These are phyloP conservation scores for Calocera cornea DNA, from an alignment of 768 basidiomycete genomes.

Conservation along the genomic window DNA sequence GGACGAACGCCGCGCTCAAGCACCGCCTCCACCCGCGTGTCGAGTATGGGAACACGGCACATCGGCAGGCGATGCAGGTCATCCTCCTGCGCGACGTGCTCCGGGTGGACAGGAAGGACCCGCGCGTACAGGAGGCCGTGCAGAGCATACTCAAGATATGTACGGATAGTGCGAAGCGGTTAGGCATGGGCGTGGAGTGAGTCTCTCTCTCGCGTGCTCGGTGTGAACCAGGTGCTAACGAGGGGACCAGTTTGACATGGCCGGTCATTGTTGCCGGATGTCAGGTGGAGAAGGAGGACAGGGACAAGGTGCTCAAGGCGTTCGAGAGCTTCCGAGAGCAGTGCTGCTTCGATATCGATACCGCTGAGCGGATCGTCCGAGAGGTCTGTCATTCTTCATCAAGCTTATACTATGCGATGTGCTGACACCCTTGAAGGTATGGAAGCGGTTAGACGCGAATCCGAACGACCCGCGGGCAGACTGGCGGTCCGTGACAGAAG, in stretches of 20 bases:
- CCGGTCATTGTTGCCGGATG: constrained; percentile 23
- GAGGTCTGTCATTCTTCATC: neutral
- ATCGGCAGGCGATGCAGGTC: constrained; percentile 27
- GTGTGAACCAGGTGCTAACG: constrained; percentile 3
- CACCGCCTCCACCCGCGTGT: constrained; percentile 19
- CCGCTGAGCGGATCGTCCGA: constrained; percentile 24
- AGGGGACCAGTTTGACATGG: constrained; percentile 20
- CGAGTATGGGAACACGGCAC: constrained; percentile 27
- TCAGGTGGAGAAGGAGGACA: constrained; percentile 11
- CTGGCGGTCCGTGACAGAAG: constrained; percentile 15
- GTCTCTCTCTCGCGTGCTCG: constrained; percentile 13
- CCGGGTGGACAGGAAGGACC: constrained; percentile 20
- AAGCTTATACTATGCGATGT: neutral
- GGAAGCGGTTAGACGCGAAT: constrained; percentile 14
- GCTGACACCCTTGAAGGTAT: constrained; percentile 7
- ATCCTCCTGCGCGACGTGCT: constrained; percentile 26
- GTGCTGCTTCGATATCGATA: constrained; percentile 29
- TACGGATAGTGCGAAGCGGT: constrained; percentile 21
- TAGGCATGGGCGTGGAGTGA: constrained; percentile 24
- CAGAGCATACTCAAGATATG: constrained; percentile 22
- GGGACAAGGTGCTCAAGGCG: constrained; percentile 6
- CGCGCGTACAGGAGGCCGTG: constrained; percentile 22
- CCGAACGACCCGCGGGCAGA: constrained; percentile 12
- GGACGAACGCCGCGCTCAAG: constrained; percentile 17
- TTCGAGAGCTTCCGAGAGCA: constrained; percentile 24